Percentiles rank a stretch among this genome's conserved stretches.
These are phyloP conservation scores for Hemileccinum impolitum DNA, from an alignment of 768 basidiomycete species.

Conservation along the genomic window DNA sequence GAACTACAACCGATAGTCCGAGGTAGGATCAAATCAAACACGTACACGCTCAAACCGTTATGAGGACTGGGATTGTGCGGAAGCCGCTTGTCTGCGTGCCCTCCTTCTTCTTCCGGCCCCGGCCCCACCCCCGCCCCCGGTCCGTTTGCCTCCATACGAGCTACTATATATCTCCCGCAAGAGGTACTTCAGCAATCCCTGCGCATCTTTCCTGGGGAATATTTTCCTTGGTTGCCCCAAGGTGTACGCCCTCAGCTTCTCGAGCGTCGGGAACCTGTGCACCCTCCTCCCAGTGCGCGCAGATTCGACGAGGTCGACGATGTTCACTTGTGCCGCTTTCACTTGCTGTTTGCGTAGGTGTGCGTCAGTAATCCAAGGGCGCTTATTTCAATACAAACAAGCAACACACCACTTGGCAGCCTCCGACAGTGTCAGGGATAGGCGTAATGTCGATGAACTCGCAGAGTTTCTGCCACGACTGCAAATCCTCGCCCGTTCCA, in stretches of 20 bases:
- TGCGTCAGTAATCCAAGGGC: not conserved
- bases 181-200: conserved; percentile 28
- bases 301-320: conserved; percentile 33
- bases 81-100: conserved; percentile 4
- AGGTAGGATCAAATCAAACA: no score
- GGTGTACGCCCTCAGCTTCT: conserved; percentile 28
- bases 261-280: conserved; percentile 20
- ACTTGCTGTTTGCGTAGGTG: conserved; percentile 6
- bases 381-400: no score
- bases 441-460: conserved; percentile 18
- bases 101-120: conserved; percentile 13
- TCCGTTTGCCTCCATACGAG: conserved; percentile 13
- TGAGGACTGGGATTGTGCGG: no score
- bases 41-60: no score
- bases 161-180: conserved; percentile 28
- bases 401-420: conserved; percentile 17
- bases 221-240: not conserved
- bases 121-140: conserved; percentile 19
- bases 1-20: no score
- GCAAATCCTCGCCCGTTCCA: conserved; percentile 17
- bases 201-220: conserved; percentile 28
- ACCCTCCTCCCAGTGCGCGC: conserved; percentile 14
- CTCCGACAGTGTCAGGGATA: conserved; percentile 14
- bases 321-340: conserved; percentile 30
- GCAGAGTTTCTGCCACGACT: conserved; percentile 27